These are phyloP conservation scores for Acorus gramineus DNA, from an alignment of 106 monocot genomes.

Conservation along the genomic window DNA sequence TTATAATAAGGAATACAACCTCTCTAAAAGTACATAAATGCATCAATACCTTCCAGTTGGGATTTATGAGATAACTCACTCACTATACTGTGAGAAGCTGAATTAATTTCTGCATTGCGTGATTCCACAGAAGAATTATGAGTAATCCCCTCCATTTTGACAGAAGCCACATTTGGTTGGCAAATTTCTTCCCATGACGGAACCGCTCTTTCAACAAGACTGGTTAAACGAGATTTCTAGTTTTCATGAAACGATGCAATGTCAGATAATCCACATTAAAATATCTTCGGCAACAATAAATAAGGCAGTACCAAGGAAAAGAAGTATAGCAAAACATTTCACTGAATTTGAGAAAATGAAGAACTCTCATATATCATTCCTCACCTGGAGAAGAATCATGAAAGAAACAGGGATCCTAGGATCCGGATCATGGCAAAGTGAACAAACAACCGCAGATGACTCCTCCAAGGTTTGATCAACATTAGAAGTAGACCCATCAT, in stretches of 20 bases:
- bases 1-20: too few relatives aligned
- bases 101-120: constrained; percentile 6
- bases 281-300: not conserved
- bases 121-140: constrained; percentile 19
- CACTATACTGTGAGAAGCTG: constrained; percentile 6
- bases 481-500: constrained; percentile 7
- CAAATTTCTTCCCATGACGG: constrained; percentile 59
- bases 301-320: too few relatives aligned
- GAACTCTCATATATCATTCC: too few relatives aligned
- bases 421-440: constrained; percentile 65
- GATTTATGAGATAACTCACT: constrained; percentile 24
- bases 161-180: constrained; percentile 12
- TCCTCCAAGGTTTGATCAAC: constrained; percentile 26
- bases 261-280: constrained; percentile 4
- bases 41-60: constrained; percentile 29
- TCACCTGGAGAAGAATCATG: constrained; percentile 86
- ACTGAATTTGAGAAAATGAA: too few relatives aligned
- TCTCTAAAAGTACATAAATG: too few relatives aligned
- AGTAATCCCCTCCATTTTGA: constrained; percentile 13
- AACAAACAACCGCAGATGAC: constrained; percentile 53
- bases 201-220: constrained; percentile 60
- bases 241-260: constrained; percentile 2
- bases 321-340: too few relatives aligned
- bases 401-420: constrained; percentile 67
- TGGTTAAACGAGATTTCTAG: constrained; percentile 76